Evolutionary conservation across 169 alveolate species (phyloP), one percentile per base, ranked within the genome.

Genomic region (Cryptosporidium sp.): DNA sequence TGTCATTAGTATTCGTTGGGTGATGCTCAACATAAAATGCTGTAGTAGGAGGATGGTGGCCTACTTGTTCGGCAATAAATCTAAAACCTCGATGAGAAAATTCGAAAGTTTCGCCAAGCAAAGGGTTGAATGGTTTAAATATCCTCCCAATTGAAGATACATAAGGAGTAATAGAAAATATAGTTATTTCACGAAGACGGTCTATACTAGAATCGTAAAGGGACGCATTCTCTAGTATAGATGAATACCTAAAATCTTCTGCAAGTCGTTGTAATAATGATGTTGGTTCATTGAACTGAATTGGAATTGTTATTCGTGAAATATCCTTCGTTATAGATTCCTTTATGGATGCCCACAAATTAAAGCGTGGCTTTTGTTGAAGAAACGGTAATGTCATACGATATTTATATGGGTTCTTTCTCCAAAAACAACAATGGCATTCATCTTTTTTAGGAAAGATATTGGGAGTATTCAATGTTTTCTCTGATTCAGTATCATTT

Each of bases 81-180:
- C 94, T 93, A 86, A 94, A 97, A 18, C 97, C 97, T 29, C 96
- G 93, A 62, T 96, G 98, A 0, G 97, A 93, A 69, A 96, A 87
- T 87, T 98, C 99, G 93, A 91, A 98, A 16, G 99, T 98, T 92
- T 98, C 99, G 3, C 99, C 99, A 53, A 97, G 96, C 60, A 97
- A 71, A 0, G 99, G 99, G 92, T 96, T 98, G 87, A 97, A 98
- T 23, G 99, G 99, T 93, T 98, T 98, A 75, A 95, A 85, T 18
- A 96, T 87, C 52, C 99, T 89, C 21, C 97, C 96, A 9, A 95
- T 95, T 44, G 97, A 94, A 6, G 98, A 93, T n/a, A 95, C 95
- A 84, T 94, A 96, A 7, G 98, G 97, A 12, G 98, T 93, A 60
- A 94, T 92, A 44, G 97, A 94, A 91, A 95, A 97, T 6, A 95